Conservation (phyloP, 140 eudicot genomes). For the Oenanthe javanica region DNA sequence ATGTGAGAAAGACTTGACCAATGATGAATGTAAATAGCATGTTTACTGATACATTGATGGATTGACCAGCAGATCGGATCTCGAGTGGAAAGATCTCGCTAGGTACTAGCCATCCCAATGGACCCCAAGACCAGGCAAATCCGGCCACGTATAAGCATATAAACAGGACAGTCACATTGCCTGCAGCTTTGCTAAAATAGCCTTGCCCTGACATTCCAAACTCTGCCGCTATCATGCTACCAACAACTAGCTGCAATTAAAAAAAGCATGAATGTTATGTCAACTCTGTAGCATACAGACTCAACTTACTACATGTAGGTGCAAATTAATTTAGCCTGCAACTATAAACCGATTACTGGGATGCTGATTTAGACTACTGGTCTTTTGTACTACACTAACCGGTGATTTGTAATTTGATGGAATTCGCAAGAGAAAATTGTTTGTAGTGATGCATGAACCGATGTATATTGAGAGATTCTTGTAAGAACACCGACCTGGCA, state of each 20-base stretch:
- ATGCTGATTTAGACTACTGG: not conserved
- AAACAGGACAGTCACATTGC: not conserved
- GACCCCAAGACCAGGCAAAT: constrained; percentile 11
- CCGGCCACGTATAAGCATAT: constrained; percentile 1
- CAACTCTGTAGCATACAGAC: not conserved
- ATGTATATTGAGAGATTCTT: too few relatives aligned
- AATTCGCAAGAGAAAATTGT: not conserved
- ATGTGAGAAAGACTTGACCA: constrained; percentile 5
- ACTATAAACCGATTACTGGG: too few relatives aligned
- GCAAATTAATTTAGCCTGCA: not conserved
- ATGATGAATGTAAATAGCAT: constrained; percentile 7
- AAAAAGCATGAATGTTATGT: not conserved
- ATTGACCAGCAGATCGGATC: constrained; percentile 10
- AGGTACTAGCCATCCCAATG: constrained; percentile 6
- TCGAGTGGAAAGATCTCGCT: constrained; percentile 7
- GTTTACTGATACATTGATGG: constrained; percentile 11
- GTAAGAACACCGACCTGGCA: constrained; percentile 27
- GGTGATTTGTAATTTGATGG: not conserved
- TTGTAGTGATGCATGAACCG: not conserved
- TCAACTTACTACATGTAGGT: not conserved
- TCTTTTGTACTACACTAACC: not conserved
- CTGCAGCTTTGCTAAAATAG: not conserved
- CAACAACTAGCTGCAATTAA: constrained; percentile 1
- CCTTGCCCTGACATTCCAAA: constrained; percentile 4
- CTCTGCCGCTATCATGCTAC: not conserved